Evolutionary conservation across 1,284 basidiomycete species (phyloP).

Genomic region (Apiotrichum gamsii): DNA sequence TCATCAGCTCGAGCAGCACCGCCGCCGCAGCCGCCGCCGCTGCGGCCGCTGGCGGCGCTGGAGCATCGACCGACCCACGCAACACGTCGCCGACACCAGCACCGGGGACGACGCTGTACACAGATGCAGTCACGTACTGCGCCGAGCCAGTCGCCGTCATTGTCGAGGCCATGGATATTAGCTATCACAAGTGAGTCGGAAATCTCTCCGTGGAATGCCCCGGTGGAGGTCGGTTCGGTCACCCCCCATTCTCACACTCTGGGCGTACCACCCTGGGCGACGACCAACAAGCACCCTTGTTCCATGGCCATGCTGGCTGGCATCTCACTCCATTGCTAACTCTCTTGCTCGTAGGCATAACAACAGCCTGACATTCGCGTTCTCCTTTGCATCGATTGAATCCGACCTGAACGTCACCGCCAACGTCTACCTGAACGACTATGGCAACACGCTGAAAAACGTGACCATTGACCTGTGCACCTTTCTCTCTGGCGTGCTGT

Average conservation of each 20-base stretch:
- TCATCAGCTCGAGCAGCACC: too few relatives aligned
- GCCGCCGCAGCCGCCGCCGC: not conserved
- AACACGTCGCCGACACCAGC: not conserved
- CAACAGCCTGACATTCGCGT: slow-evolving; percentile 33
- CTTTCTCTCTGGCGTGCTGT: slow-evolving; percentile 68
- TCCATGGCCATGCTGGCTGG: too few relatives aligned
- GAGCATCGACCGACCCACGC: not conserved
- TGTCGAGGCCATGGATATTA: slow-evolving; percentile 71
- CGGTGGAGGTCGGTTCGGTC: slow-evolving; percentile 53
- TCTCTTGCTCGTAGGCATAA: slow-evolving; percentile 8
- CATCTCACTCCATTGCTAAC: too few relatives aligned
- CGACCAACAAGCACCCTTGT: too few relatives aligned
- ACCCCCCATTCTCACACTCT: too few relatives aligned
- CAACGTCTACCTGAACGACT: slow-evolving; percentile 70
- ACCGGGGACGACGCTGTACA: slow-evolving; percentile 42
- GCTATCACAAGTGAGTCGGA: slow-evolving; percentile 49
- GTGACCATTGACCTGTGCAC: slow-evolving; percentile 65
- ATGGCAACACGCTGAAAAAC: slow-evolving; percentile 71
- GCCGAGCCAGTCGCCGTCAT: slow-evolving; percentile 70
- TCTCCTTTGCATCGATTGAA: slow-evolving; percentile 46
- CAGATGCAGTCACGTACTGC: slow-evolving; percentile 83
- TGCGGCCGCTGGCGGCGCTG: not conserved
- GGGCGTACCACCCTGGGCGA: too few relatives aligned
- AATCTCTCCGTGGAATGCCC: too few relatives aligned
- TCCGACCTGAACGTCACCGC: slow-evolving; percentile 70